These are phyloP conservation scores for Tetracladium marchalianum DNA, from an alignment of 495 filamentous ascomycete genomes.

Conservation along the genomic window DNA sequence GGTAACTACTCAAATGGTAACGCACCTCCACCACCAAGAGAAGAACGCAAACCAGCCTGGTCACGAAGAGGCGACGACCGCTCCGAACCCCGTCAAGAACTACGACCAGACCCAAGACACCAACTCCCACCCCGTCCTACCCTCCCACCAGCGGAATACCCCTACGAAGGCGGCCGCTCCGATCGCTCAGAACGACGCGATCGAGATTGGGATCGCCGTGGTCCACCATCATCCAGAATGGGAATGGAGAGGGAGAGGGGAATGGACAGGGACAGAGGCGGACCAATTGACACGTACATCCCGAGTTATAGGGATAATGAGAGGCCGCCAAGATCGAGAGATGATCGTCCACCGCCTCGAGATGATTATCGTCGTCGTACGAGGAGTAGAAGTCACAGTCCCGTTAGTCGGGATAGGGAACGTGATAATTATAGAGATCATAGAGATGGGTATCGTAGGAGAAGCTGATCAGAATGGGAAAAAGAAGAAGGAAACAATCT, in stretches of 20 bases:
- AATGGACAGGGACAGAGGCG: conserved; percentile 14
- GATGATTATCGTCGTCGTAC: conserved; percentile 23
- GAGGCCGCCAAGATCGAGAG: conserved; percentile 1
- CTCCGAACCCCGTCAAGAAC: no score
- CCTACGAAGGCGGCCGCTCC: conserved; percentile 21
- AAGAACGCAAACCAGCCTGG: conserved; percentile 18
- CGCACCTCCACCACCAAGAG: conserved; percentile 14
- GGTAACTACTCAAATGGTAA: conserved; percentile 29
- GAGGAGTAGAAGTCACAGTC: conserved; percentile 39
- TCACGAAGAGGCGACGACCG: conserved; percentile 13
- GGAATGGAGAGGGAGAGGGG: conserved; percentile 22
- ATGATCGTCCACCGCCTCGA: conserved; percentile 1
- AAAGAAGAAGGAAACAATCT: no score
- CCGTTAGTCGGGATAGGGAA: conserved; percentile 18
- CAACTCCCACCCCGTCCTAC: conserved; percentile 17
- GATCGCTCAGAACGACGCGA: conserved; percentile 27
- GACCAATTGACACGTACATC: conserved; percentile 47
- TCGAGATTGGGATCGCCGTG: conserved; percentile 19
- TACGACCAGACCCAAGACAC: conserved; percentile 19
- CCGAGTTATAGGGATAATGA: conserved; percentile 35
- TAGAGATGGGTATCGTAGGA: no score
- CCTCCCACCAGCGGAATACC: conserved; percentile 17
- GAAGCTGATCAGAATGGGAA: no score
- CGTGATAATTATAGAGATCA: conserved; percentile 6
- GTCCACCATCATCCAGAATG: conserved; percentile 16